Base-by-base conservation (phyloP, 768 basidiomycete genomes). In the Neoboletus brunneissimus region DNA sequence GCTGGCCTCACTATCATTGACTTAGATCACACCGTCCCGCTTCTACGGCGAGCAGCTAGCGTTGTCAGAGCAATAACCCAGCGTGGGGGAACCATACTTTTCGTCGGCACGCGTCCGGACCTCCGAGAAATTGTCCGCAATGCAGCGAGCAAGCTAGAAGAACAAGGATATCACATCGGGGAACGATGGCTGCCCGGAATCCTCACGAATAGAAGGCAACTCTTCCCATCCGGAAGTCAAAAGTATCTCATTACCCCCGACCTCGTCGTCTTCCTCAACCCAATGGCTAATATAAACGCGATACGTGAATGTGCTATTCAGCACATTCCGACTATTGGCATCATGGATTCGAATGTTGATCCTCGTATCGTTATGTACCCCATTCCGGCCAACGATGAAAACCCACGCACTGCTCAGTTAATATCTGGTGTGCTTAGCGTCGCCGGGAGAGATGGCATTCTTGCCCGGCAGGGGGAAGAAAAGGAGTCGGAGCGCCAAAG, bases 331-430 rank as follows among this genome's bases (percentile, higher is more conserved):
- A 98, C 97, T 1, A 86, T 98, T 57, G 97, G 88, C 34, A 86
- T 98, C 57, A 84, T 95, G 52, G 97, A 99, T 73, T 92, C 94
- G 22, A 94, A 99, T 69, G 89, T 86, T 42, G 97, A 99, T 74
- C 97, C 97, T 6, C 86, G 97, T 25, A 80, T 94, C 38, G 95
- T 99, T 59, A 97, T 98, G 82, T 98, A 97, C 72, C 89, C 97
- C 42, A 98, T 99, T 67, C 95, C 94, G 0, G 94, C 92, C n/a
- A 99, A 98, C 72, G 93, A 96, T 74, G 97, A 99, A 74, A 93
- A 85, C 67, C 81, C 88, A 11, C 83, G 94, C 45, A 89, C 94
- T 16, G 92, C 93, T 43, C 96, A 98, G 66, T 76, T 99, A 41
- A 82, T 99, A 55, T 85, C 88, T 1, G 96, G 96, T 12, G 84